Evolutionary conservation across 2,329 filamentous ascomycete genomes (phyloP), one percentile per base, ranked within the genome.

Genomic region (Monosporascus sp.): DNA sequence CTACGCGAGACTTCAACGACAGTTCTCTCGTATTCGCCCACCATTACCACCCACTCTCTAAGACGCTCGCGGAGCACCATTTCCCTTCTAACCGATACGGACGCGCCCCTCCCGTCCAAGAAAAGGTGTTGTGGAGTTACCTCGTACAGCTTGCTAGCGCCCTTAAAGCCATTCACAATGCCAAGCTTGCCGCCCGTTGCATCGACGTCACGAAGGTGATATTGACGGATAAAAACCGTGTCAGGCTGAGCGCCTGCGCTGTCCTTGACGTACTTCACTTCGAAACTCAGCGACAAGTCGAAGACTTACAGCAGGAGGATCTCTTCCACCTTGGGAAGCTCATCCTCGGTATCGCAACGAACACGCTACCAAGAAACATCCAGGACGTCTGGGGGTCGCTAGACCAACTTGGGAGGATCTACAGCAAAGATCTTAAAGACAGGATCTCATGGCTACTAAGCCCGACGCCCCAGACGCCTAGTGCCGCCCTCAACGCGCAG

Each of bases 11-110:
- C 25, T 99, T 99, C 70, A 90, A 90, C 52, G 94, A 97, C 69
- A 96, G 90, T 71, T 97, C 94, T 3, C 80, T 99, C 51, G 88
- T 99, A 48, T 88, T 99, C 64, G 91, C 96, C 24, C 94, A 90
- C 57, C 90, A 96, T 68, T 99, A 96, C 66, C 89, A 94, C 65
- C 93, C 94, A 1, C 78, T 94, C 20, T 90, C 93, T 2, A 95
- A 94, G 70, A 96, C 93, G 0, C 79, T 99, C 24, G 83, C 87
- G 36, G 93, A 97, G 65, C 83, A 89, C 62, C 89, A 97, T 64
- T 85, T 91, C 57, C 62, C 75, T 22, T 70, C 70, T 68, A 78
- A 53, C 67, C 76, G 74, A 53, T 76, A 68, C 61, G 73, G 70
- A 58, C 71, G 65, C 62, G 81, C 72, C 65, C 61, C 71, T 1